phyloP scores from a whole-genome alignment of 805 yeast genomes.

The Teunomyces lycoperdinae region DNA sequence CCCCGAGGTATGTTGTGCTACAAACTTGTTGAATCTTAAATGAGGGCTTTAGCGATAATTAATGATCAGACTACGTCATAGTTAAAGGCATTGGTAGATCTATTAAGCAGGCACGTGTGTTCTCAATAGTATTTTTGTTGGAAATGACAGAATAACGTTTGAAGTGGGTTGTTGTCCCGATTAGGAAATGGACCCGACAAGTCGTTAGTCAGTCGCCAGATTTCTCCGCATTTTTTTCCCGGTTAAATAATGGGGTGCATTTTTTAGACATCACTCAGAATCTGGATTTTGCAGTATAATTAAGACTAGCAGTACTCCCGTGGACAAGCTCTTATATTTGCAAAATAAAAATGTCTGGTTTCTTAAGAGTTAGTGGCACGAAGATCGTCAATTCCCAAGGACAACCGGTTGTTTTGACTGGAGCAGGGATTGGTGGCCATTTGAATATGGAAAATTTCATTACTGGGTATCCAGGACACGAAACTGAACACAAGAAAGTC shows the following conservation, averaged over 20 bases:
- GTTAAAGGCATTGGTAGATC: not conserved
- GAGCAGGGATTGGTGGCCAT: slow-evolving; percentile 50
- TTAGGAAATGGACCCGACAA: not conserved
- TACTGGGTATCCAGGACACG: slow-evolving; percentile 55
- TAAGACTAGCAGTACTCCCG: not conserved
- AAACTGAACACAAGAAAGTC: slow-evolving; percentile 47
- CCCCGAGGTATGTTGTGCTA: too few relatives aligned
- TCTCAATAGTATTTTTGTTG: not conserved
- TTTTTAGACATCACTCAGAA: not conserved
- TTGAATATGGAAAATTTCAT: slow-evolving; percentile 57
- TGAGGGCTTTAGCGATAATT: too few relatives aligned
- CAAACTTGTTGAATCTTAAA: too few relatives aligned
- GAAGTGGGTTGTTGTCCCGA: not conserved
- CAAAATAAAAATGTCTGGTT: slow-evolving; percentile 3
- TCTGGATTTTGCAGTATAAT: not conserved
- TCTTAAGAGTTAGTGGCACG: slow-evolving; percentile 44
- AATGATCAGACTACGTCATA: too few relatives aligned
- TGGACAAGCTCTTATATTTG: not conserved
- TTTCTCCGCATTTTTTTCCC: not conserved
- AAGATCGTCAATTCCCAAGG: slow-evolving; percentile 46
- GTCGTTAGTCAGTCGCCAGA: not conserved
- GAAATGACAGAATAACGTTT: not conserved
- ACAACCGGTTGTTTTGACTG: slow-evolving; percentile 40
- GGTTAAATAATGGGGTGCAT: not conserved
- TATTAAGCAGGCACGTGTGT: not conserved